Evolutionary conservation across 139 green algal genomes (phyloP).

Genomic region (Chlorella ohadii): DNA sequence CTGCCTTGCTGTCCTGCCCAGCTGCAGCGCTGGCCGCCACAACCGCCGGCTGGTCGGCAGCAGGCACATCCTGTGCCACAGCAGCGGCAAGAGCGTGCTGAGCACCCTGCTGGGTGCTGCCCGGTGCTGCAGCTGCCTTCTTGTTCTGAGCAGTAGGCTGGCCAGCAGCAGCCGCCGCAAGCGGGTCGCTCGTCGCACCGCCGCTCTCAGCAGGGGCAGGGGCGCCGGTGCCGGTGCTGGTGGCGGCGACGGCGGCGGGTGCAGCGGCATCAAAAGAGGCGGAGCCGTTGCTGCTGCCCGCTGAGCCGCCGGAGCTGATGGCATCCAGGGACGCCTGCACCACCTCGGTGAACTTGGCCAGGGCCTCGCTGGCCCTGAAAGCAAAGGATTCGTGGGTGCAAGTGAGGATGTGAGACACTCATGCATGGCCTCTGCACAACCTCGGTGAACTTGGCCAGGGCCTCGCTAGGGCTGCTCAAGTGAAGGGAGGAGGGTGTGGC

Average conservation of each 20-base stretch:
- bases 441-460: slow-evolving; percentile 2
- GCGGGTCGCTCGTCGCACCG: too few relatives aligned
- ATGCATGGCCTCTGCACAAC: too few relatives aligned
- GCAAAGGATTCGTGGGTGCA: neutral
- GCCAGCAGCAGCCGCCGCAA: too few relatives aligned
- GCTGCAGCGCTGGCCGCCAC: neutral
- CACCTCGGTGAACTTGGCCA: slow-evolving; percentile 2
- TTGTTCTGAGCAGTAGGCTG: neutral
- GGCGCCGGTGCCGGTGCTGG: too few relatives aligned
- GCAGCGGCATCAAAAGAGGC: neutral
- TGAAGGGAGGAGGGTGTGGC: too few relatives aligned
- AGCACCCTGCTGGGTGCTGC: neutral
- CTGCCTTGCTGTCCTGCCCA: too few relatives aligned
- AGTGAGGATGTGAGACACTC: too few relatives aligned
- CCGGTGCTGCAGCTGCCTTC: neutral
- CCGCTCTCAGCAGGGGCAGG: too few relatives aligned
- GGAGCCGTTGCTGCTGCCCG: neutral
- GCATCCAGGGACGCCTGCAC: neutral
- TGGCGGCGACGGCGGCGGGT: too few relatives aligned
- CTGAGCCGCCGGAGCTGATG: neutral
- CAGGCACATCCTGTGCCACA: neutral
- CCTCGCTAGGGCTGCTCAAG: too few relatives aligned
- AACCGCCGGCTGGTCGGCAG: neutral
- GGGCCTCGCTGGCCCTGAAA: neutral
- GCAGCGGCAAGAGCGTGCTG: neutral